phyloP scores from a whole-genome alignment of 306 rosid species.

The Elaeagnus macrophylla region DNA sequence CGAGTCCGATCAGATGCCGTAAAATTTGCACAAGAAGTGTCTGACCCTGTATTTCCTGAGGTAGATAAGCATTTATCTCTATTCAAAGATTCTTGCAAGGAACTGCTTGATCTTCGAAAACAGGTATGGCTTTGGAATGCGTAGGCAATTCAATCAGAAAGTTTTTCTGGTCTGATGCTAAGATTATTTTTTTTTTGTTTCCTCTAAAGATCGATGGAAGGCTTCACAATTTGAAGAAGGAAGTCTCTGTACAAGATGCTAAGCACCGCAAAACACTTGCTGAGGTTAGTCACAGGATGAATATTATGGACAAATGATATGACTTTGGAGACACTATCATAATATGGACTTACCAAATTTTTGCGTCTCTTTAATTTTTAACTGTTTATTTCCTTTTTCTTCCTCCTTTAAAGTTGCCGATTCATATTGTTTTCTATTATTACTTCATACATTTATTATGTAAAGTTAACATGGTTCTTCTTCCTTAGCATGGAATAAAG shows the following conservation, averaged over 20 bases:
- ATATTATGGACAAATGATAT: background rate
- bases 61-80: slow-evolving; percentile 73
- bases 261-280: slow-evolving; percentile 90
- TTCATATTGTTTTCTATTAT: too few relatives aligned
- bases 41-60: slow-evolving; percentile 73
- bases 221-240: slow-evolving; percentile 73
- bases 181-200: slow-evolving; percentile 1
- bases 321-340: background rate
- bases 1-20: slow-evolving; percentile 42
- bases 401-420: too few relatives aligned
- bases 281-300: slow-evolving; percentile 50
- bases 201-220: slow-evolving; percentile 72
- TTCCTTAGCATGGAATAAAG: too few relatives aligned
- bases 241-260: slow-evolving; percentile 77
- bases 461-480: too few relatives aligned
- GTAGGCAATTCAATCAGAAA: slow-evolving; percentile 2
- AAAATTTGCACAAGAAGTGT: slow-evolving; percentile 42
- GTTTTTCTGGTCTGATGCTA: background rate
- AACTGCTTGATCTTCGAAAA: slow-evolving; percentile 81
- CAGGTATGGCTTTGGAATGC: slow-evolving; percentile 41
- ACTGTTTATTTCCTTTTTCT: background rate
- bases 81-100: slow-evolving; percentile 88
- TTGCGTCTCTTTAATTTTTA: background rate
- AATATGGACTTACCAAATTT: background rate
- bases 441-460: too few relatives aligned